Evolutionary conservation across 495 filamentous ascomycete genomes (phyloP).

Genomic region (Lasiosphaeriaceae sp.): DNA sequence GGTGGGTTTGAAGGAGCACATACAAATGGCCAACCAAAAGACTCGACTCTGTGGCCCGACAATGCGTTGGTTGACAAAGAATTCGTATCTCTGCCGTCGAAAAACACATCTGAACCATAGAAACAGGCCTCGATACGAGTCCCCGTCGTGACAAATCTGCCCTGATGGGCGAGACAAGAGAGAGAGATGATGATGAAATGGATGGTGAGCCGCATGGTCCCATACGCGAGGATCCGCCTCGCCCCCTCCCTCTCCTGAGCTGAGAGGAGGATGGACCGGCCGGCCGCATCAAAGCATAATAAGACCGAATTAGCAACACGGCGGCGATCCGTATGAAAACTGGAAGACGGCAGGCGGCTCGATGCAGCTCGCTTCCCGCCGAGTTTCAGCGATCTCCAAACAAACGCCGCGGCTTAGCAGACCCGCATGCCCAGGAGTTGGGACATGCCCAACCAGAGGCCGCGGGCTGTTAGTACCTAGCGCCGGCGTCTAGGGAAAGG

Average conservation of each 20-base stretch:
- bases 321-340: neutral
- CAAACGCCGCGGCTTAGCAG: constrained; percentile 11
- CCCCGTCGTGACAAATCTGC: no score
- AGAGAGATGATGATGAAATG: no score
- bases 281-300: neutral
- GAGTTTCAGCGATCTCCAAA: constrained; percentile 13
- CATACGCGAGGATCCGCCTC: neutral
- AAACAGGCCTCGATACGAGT: no score
- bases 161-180: no score
- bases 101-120: no score
- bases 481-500: neutral
- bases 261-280: neutral
- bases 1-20: neutral
- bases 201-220: no score
- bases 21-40: no score
- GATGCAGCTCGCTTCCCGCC: constrained; percentile 1
- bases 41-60: no score
- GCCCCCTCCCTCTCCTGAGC: neutral
- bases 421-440: neutral
- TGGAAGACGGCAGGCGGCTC: constrained; percentile 8
- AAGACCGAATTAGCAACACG: constrained; percentile 7
- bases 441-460: neutral
- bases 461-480: constrained; percentile 6
- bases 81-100: no score
- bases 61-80: no score